A percentile compares a stretch with the other conserved stretches of the same genome.
Conservation (phyloP, 2,329 filamentous ascomycete genomes). For the Aaosphaeria arxii region DNA sequence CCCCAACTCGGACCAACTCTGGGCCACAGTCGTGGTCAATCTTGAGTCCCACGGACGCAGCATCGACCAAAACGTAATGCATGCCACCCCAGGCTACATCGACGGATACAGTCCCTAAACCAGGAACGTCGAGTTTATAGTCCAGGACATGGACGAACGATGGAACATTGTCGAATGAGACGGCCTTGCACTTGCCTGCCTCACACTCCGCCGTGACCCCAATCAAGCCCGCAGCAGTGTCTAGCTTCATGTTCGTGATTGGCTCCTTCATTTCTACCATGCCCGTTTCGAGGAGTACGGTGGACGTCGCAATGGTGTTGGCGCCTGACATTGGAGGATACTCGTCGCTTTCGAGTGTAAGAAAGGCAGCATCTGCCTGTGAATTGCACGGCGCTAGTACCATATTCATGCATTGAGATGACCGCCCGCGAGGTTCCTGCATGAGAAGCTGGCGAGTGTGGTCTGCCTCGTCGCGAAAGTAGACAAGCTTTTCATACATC, state of each 20-base stretch:
- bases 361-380: constrained; percentile 43
- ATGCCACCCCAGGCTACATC: constrained; percentile 50
- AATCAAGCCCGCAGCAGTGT: constrained; percentile 47
- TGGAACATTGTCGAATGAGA: constrained; percentile 47
- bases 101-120: constrained; percentile 38
- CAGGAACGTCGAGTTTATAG: constrained; percentile 40
- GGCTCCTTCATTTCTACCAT: constrained; percentile 48
- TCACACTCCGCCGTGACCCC: constrained; percentile 42
- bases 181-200: constrained; percentile 43
- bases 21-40: not conserved
- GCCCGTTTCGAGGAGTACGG: constrained; percentile 48
- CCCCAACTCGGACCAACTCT: not conserved
- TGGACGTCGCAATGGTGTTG: constrained; percentile 45
- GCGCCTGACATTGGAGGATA: constrained; percentile 47
- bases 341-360: constrained; percentile 48
- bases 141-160: constrained; percentile 43
- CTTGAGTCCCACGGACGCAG: not conserved
- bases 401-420: not conserved
- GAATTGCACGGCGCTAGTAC: constrained; percentile 43
- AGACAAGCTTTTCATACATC: constrained; percentile 33
- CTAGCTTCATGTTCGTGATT: constrained; percentile 39
- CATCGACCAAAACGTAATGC: constrained; percentile 44
- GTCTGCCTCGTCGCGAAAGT: not conserved
- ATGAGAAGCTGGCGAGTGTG: not conserved
- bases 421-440: not conserved